Conservation (phyloP, 176 grass and related monocot species). For the Oryza longistaminata region DNA sequence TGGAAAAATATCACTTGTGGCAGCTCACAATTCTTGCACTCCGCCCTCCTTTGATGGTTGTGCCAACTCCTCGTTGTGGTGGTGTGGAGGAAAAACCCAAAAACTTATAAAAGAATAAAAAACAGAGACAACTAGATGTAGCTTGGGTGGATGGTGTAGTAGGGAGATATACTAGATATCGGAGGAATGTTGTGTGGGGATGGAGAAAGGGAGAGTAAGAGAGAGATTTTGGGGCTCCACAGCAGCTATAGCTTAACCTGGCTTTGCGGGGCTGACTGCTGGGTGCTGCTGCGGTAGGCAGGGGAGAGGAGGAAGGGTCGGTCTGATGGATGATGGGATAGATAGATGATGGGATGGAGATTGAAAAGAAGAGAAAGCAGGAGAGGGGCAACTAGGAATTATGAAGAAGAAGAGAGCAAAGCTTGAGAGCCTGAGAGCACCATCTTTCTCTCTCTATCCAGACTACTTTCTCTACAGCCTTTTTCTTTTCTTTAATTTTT, state of each 20-base stretch:
- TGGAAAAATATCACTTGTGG: background rate
- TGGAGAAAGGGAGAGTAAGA: background rate
- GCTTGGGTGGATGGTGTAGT: background rate
- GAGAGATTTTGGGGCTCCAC: constrained; percentile 23
- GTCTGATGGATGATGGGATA: constrained; percentile 20
- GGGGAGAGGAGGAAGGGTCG: background rate
- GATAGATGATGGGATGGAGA: constrained; percentile 27
- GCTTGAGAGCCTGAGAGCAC: background rate
- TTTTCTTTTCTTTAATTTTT: background rate
- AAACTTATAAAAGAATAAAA: background rate
- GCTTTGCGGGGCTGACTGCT: background rate
- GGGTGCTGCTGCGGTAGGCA: background rate
- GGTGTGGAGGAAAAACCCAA: background rate
- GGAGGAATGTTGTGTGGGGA: background rate
- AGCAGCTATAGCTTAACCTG: background rate
- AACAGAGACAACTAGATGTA: background rate
- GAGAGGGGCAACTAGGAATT: constrained; percentile 43
- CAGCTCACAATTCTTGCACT: constrained; percentile 14
- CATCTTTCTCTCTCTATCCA: background rate
- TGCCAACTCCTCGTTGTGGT: background rate
- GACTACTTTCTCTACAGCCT: background rate
- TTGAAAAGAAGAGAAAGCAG: constrained; percentile 1
- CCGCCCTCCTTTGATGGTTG: background rate
- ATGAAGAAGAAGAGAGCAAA: background rate
- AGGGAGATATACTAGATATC: background rate